Percentiles rank a stretch among this genome's conserved stretches.
phyloP scores from a whole-genome alignment of 805 yeast genomes.

The Wickerhamiella spandovensis region DNA sequence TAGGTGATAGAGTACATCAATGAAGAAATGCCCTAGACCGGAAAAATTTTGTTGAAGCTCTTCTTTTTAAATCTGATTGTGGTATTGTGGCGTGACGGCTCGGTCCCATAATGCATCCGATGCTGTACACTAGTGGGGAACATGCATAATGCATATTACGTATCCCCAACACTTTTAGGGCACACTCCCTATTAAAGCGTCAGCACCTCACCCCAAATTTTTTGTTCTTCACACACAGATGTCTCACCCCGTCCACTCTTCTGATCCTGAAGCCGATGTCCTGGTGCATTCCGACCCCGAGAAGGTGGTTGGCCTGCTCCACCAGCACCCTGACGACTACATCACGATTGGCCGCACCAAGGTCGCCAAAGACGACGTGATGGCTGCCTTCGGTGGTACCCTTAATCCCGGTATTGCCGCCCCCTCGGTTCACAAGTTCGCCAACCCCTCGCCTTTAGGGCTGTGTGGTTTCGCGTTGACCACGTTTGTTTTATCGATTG shows the following conservation, averaged over 20 bases:
- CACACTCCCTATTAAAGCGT: background rate
- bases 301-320: background rate
- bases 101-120: background rate
- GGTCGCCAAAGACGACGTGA: conserved; percentile 17
- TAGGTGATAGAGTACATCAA: background rate
- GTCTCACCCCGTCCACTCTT: background rate
- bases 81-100: background rate
- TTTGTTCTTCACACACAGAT: background rate
- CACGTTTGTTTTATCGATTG: conserved; percentile 45
- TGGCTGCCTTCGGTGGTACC: conserved; percentile 55
- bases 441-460: conserved; percentile 57
- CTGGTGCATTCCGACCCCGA: background rate
- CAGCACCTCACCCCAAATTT: background rate
- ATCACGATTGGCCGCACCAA: conserved; percentile 1
- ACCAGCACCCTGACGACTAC: background rate
- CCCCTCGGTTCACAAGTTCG: conserved; percentile 46
- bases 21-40: background rate
- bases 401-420: conserved; percentile 54
- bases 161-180: background rate
- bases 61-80: background rate
- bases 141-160: background rate
- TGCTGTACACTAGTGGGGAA: background rate
- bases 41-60: background rate
- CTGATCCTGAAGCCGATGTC: background rate
- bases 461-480: conserved; percentile 48